Percentiles rank a stretch among this genome's conserved stretches.
These are phyloP conservation scores for Psidium guajava DNA, from an alignment of 345 rosid species.

Conservation along the genomic window DNA sequence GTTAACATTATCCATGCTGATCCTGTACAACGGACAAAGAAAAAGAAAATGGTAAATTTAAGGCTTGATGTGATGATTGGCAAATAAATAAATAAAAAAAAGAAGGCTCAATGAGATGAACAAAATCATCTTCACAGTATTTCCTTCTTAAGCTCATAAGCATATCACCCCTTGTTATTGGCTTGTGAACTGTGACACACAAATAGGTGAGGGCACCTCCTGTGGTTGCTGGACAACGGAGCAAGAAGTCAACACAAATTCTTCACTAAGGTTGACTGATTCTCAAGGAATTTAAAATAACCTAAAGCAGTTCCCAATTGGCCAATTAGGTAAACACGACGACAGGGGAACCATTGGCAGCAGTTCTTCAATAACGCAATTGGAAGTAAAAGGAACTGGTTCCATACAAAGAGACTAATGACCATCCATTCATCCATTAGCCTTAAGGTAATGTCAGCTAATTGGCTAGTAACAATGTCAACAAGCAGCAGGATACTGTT, in stretches of 20 bases:
- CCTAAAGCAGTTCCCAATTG: neutral
- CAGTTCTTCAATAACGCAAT: neutral
- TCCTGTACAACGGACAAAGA: slow-evolving; percentile 28
- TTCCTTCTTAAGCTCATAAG: neutral
- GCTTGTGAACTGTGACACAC: neutral
- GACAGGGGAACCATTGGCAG: neutral
- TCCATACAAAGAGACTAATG: neutral
- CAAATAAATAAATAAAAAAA: neutral
- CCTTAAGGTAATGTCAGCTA: neutral
- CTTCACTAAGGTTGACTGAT: neutral
- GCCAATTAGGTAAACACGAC: neutral
- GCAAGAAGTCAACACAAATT: neutral
- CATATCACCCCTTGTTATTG: neutral
- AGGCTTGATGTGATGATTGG: neutral
- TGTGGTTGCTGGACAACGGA: neutral
- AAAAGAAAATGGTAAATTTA: neutral
- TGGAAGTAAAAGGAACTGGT: neutral
- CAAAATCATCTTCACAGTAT: neutral
- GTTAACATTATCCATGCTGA: slow-evolving; percentile 84
- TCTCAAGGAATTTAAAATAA: neutral
- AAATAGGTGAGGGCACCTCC: neutral
- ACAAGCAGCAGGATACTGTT: neutral
- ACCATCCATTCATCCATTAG: neutral
- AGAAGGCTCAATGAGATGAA: neutral
- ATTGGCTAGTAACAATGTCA: neutral